phyloP scores from a whole-genome alignment of 345 rosid genomes.

The Nephelium lappaceum region DNA sequence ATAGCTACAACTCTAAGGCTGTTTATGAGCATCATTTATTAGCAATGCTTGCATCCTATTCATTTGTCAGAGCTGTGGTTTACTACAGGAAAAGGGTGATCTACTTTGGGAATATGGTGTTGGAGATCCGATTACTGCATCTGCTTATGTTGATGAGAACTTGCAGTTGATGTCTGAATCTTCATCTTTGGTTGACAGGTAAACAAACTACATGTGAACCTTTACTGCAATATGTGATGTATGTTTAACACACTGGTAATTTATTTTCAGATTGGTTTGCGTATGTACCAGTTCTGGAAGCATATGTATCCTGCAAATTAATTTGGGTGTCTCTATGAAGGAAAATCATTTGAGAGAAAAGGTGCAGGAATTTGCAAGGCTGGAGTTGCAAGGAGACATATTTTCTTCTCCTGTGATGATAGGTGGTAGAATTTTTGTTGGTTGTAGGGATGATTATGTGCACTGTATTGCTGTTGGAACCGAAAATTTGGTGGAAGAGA shows the following conservation, averaged over 20 bases:
- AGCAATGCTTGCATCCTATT: background rate
- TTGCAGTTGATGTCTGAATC: conserved; percentile 52
- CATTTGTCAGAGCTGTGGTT: background rate
- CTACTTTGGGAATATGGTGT: conserved; percentile 69
- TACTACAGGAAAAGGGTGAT: conserved; percentile 66
- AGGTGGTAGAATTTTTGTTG: conserved; percentile 85
- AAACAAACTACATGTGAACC: background rate
- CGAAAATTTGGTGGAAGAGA: background rate
- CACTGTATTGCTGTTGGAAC: conserved; percentile 60
- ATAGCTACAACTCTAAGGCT: background rate
- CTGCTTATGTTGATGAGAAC: conserved; percentile 88
- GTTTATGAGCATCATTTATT: background rate
- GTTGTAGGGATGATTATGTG: conserved; percentile 83
- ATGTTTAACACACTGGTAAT: background rate
- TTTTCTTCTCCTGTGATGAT: conserved; percentile 97
- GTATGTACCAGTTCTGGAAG: conserved; percentile 71
- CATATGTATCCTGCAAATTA: conserved; percentile 55
- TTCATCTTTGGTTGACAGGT: conserved; percentile 58
- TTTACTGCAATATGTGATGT: background rate
- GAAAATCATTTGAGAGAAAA: background rate
- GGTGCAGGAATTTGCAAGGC: conserved; percentile 60
- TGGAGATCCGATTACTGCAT: conserved; percentile 78
- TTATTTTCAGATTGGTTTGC: conserved; percentile 69
- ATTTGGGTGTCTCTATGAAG: conserved; percentile 10
- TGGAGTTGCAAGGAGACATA: conserved; percentile 65